A percentile compares a stretch with the other conserved stretches of the same genome.
phyloP scores from a whole-genome alignment of 1,284 basidiomycete species.

The Austropuccinia psidii region DNA sequence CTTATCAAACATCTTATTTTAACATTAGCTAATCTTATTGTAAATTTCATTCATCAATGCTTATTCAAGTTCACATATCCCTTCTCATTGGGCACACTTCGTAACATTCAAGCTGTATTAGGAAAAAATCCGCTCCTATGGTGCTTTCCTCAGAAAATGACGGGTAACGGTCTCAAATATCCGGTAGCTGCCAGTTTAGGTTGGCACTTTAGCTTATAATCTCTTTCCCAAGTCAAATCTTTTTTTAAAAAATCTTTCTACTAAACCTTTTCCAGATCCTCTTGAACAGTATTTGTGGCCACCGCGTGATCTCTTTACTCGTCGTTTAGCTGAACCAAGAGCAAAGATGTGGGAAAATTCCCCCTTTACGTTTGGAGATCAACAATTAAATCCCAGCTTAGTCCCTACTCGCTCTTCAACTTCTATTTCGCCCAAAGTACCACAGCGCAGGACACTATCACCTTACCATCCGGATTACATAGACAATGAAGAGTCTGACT shows the following conservation, averaged over 20 bases:
- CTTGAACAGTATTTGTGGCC: conserved; percentile 42
- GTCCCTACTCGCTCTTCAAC: conserved; percentile 14
- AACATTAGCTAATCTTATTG: neutral
- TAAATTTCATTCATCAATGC: conserved; percentile 3
- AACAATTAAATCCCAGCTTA: conserved; percentile 40
- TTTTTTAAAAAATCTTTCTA: neutral
- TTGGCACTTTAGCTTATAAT: neutral
- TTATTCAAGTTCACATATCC: conserved; percentile 42
- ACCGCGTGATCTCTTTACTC: conserved; percentile 40
- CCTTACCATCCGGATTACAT: conserved; percentile 37
- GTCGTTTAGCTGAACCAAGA: neutral
- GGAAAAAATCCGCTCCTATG: conserved; percentile 41
- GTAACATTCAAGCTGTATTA: conserved; percentile 41
- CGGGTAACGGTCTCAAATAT: conserved; percentile 40
- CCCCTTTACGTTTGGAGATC: conserved; percentile 43
- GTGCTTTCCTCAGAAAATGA: conserved; percentile 40
- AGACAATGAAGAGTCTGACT: conserved; percentile 13
- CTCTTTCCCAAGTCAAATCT: conserved; percentile 4
- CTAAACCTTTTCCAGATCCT: conserved; percentile 37
- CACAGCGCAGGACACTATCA: neutral
- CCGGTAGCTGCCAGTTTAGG: conserved; percentile 33
- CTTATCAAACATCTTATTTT: neutral
- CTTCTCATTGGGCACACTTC: conserved; percentile 42
- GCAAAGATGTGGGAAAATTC: neutral
- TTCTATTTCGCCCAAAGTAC: neutral